A percentile compares a stretch with the other conserved stretches of the same genome.
phyloP scores from a whole-genome alignment of 106 monocot genomes.

The Posidonia australis region DNA sequence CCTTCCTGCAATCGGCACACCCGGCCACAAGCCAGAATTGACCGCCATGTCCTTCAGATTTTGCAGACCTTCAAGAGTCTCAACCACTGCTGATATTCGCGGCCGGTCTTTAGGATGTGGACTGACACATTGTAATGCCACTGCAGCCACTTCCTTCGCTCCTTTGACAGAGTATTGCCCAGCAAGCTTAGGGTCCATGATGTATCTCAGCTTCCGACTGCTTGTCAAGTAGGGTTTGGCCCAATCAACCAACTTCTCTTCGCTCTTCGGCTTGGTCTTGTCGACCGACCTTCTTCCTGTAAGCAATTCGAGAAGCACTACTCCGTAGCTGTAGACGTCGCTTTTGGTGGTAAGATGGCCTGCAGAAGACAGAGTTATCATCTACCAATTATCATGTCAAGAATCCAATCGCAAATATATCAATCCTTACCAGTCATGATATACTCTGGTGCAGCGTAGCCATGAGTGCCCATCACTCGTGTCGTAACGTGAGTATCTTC shows the following conservation, averaged over 20 bases:
- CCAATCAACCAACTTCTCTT: constrained; percentile 86
- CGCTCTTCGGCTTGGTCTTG: constrained; percentile 42
- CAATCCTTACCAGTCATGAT: constrained; percentile 19
- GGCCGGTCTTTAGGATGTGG: constrained; percentile 71
- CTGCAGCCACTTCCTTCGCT: constrained; percentile 31
- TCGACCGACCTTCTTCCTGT: constrained; percentile 78
- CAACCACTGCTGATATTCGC: constrained; percentile 48
- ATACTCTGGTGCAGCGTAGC: constrained; percentile 24
- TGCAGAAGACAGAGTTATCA: too few species aligned
- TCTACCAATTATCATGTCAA: too few species aligned
- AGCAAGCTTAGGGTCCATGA: constrained; percentile 66
- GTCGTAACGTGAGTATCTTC: constrained; percentile 22
- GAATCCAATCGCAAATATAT: too few species aligned
- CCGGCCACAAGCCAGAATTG: constrained; percentile 22
- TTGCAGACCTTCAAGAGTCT: constrained; percentile 37
- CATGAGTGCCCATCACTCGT: constrained; percentile 26
- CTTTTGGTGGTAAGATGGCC: constrained; percentile 71
- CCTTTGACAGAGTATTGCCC: constrained; percentile 81
- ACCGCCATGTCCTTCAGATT: constrained; percentile 73
- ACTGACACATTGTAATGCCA: constrained; percentile 62
- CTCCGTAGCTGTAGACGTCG: constrained; percentile 86
- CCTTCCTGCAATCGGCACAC: constrained; percentile 28
- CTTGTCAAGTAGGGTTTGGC: constrained; percentile 52
- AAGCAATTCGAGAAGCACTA: constrained; percentile 65
- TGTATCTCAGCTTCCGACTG: constrained; percentile 43